phyloP scores from a whole-genome alignment of 1,284 basidiomycete genomes.

The Bondarzewia mesenterica region DNA sequence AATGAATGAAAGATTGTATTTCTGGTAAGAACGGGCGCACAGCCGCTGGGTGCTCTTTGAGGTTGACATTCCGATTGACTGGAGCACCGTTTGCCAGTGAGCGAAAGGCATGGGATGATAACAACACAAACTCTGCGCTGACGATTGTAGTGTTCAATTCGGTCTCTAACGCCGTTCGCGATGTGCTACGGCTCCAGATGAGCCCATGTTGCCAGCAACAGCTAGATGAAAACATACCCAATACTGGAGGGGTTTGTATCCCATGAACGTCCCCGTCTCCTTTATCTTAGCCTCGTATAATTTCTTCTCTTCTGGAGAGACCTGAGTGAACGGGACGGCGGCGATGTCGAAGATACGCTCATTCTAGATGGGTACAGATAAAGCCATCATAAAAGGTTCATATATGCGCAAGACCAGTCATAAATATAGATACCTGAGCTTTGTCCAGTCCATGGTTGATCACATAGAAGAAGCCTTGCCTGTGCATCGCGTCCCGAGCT shows the following conservation, averaged over 20 bases:
- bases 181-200: slow-evolving; percentile 33
- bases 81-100: background rate
- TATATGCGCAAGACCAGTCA: slow-evolving; percentile 24
- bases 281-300: slow-evolving; percentile 40
- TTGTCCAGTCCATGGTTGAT: slow-evolving; percentile 48
- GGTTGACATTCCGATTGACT: slow-evolving; percentile 18
- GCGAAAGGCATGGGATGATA: too few species aligned
- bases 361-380: too few species aligned
- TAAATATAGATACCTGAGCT: slow-evolving; percentile 9
- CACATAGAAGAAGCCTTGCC: slow-evolving; percentile 57
- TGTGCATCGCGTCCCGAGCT: slow-evolving; percentile 48
- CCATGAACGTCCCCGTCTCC: slow-evolving; percentile 44
- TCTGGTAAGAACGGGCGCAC: slow-evolving; percentile 34
- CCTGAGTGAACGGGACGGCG: slow-evolving; percentile 47
- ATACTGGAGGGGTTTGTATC: slow-evolving; percentile 49
- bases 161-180: slow-evolving; percentile 48
- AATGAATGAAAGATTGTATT: slow-evolving; percentile 25
- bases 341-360: slow-evolving; percentile 55
- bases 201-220: background rate
- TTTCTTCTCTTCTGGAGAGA: slow-evolving; percentile 49
- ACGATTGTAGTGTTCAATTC: slow-evolving; percentile 53
- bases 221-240: slow-evolving; percentile 30
- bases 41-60: slow-evolving; percentile 25
- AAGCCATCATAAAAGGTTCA: slow-evolving; percentile 16
- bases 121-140: slow-evolving; percentile 10